Evolutionary conservation across 139 green algal genomes (phyloP).

Genomic region (Auxenochlorella protothecoides): DNA sequence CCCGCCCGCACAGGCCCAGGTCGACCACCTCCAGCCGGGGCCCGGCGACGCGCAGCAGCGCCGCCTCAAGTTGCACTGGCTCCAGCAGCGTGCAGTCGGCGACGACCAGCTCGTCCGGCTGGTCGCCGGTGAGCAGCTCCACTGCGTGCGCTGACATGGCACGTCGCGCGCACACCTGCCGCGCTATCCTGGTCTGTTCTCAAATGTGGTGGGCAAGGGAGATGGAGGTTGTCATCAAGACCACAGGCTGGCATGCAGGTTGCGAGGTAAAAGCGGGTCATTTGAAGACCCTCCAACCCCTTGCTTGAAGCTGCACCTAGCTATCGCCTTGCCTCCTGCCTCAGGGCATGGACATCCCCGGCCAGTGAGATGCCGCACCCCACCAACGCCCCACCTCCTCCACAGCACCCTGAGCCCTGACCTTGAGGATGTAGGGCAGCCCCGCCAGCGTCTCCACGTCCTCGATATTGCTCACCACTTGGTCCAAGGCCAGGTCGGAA

Average conservation of each 20-base stretch:
- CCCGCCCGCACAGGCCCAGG: conserved; percentile 47
- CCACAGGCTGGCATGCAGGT: background rate
- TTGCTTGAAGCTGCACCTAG: conserved; percentile 6
- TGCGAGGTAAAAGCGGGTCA: background rate
- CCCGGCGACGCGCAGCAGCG: conserved; percentile 14
- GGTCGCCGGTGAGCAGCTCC: conserved; percentile 27
- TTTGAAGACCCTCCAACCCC: background rate
- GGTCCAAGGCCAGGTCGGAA: conserved; percentile 22
- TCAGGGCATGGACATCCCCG: too few relatives aligned
- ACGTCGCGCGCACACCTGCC: conserved; percentile 26
- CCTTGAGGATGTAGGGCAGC: conserved; percentile 45
- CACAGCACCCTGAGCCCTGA: background rate
- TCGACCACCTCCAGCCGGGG: conserved; percentile 43
- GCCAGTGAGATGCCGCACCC: too few relatives aligned
- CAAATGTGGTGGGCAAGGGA: too few relatives aligned
- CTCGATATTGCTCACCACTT: conserved; percentile 44
- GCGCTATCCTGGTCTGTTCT: conserved; percentile 18
- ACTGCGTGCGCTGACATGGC: conserved; percentile 29
- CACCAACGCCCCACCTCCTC: background rate
- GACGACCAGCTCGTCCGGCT: background rate
- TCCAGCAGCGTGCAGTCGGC: conserved; percentile 12
- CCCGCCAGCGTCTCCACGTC: conserved; percentile 50
- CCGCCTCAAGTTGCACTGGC: conserved; percentile 20
- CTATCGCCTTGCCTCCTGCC: background rate
- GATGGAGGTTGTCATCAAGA: too few relatives aligned